Base-by-base conservation (phyloP, 2,329 filamentous ascomycete genomes). In the Salinomyces thailandicus region DNA sequence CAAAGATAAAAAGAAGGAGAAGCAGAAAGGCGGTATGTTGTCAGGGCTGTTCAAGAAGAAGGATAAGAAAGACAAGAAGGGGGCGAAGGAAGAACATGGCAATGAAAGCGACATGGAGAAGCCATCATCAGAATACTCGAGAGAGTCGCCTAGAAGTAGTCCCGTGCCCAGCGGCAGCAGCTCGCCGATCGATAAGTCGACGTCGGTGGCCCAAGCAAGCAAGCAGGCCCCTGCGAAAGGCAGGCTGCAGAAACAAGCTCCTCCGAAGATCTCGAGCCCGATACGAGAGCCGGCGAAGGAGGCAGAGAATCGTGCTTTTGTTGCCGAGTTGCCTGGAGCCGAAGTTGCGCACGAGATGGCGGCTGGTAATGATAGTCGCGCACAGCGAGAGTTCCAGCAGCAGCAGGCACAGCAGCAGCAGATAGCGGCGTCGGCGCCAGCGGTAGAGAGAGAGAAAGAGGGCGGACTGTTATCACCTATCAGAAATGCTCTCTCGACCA, bases 1-100 rank as follows among this genome's bases (percentile, higher is more conserved):
- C 61, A 84, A 91, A 34, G 80, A 84, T 49, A 83, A 83, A 62
- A 84, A 79, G 58, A 79, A 76, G 58, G 86, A 72, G 48, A 68
- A 72, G 42, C 81, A 80, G 63, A 81, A 85, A 55, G 66, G 73
- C 4, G 76, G 77, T 33, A 82, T 82, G 74, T 72, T 85, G 31
- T 80, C 78, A 51, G 79, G 78, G 4, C 61, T 79, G 5, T 79
- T 79, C 62, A 79, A 79, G 50, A 67, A 74, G 60, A 79, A 78
- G 49, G 22, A 26, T n/a, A 67, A 75, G 40, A 79, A 77, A 51
- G 75, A 78, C 41, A 77, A 75, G 59, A 76, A 74, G 48, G 73
- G 9, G n/a, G 69, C 49, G 70, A 39, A 73, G 24, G 68, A 66
- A 35, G 54, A 57, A 15, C 44, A 42, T 30, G 40, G 44, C 29